Percentiles rank a stretch among this genome's conserved stretches.
Evolutionary conservation across 805 yeast species (phyloP).

Genomic region (Pichia sporocuriosa): DNA sequence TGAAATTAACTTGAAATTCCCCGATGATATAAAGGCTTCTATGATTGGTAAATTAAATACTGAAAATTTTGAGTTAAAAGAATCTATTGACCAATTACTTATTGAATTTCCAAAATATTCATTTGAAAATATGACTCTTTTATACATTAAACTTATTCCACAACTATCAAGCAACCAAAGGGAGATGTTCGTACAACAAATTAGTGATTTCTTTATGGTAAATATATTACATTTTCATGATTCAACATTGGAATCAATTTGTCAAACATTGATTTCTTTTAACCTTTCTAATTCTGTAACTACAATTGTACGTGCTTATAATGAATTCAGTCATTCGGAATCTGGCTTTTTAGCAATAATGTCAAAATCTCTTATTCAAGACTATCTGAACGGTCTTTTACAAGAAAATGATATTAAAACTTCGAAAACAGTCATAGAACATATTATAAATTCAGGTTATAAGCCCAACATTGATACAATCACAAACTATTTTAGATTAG

Average conservation of each 20-base stretch:
- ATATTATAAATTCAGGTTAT: conserved; percentile 7
- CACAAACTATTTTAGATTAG: conserved; percentile 15
- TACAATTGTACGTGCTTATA: conserved; percentile 5
- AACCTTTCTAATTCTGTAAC: not conserved
- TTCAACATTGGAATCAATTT: conserved; percentile 7
- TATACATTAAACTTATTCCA: conserved; percentile 8
- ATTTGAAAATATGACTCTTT: conserved; percentile 7
- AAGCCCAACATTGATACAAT: conserved; percentile 15
- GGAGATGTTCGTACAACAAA: conserved; percentile 2
- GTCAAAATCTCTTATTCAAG: conserved; percentile 3
- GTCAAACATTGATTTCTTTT: not conserved
- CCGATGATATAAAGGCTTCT: conserved; percentile 3
- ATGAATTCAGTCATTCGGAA: conserved; percentile 6
- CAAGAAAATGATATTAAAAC: conserved; percentile 15
- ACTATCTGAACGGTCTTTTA: conserved; percentile 15
- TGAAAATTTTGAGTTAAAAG: conserved; percentile 1
- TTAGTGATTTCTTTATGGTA: conserved; percentile 4
- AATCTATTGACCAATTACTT: not conserved
- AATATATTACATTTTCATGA: conserved; percentile 15
- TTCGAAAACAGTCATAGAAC: conserved; percentile 15
- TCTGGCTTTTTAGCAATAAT: conserved; percentile 5
- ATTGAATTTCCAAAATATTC: conserved; percentile 7
- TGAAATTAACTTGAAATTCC: conserved; percentile 2
- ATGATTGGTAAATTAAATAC: conserved; percentile 1
- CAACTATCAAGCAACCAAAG: not conserved